Percentiles rank a stretch among this genome's conserved stretches.
phyloP scores from a whole-genome alignment of 257 asterid species.

The Linaria vulgaris region DNA sequence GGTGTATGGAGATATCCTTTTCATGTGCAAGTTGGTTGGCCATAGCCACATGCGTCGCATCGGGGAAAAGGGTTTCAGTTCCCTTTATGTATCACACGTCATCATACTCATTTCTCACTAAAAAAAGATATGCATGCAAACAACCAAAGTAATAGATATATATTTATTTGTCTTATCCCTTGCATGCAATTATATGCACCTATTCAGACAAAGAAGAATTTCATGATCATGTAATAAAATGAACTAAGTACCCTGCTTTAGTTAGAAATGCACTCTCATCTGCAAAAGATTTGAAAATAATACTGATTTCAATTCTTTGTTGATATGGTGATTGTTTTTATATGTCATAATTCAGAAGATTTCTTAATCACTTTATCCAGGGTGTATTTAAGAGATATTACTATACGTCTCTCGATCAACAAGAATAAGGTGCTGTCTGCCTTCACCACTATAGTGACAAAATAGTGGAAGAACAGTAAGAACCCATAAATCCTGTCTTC shows the following conservation, averaged over 20 bases:
- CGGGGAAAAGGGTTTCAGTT: constrained; percentile 21
- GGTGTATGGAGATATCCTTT: constrained; percentile 23
- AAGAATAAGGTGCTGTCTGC: constrained; percentile 46
- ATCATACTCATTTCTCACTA: constrained; percentile 25
- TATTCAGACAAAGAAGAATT: constrained; percentile 7
- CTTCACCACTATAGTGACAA: constrained; percentile 12
- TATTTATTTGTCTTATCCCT: constrained; percentile 32
- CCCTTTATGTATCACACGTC: constrained; percentile 40
- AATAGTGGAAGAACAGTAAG: constrained; percentile 37
- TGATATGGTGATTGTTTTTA: constrained; percentile 8
- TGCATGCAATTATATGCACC: constrained; percentile 26
- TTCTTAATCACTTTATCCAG: no score
- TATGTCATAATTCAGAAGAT: no score
- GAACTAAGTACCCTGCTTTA: no score
- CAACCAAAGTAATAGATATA: constrained; percentile 21
- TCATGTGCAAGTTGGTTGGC: constrained; percentile 34
- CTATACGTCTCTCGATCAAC: constrained; percentile 18
- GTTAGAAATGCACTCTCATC: no score
- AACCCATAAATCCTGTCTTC: constrained; percentile 30
- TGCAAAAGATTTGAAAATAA: constrained; percentile 7
- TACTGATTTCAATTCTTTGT: constrained; percentile 7
- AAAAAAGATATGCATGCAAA: constrained; percentile 32
- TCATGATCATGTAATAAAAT: background rate
- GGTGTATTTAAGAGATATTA: no score
- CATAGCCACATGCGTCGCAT: constrained; percentile 45